Evolutionary conservation across 2,329 filamentous ascomycete genomes (phyloP).

Genomic region (Diaporthe ilicicola): DNA sequence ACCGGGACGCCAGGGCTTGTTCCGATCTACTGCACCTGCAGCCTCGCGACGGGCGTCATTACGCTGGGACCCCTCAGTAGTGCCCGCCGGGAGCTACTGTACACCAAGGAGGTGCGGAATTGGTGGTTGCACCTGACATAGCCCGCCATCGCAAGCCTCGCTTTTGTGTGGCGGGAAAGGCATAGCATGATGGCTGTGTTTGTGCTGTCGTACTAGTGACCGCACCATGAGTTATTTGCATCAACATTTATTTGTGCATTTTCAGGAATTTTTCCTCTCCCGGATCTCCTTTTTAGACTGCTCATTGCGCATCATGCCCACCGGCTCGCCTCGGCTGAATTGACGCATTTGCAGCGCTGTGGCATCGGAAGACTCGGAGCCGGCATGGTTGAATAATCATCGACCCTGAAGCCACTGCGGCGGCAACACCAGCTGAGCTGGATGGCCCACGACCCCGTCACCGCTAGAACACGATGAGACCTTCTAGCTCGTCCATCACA

Average conservation of each 20-base stretch:
- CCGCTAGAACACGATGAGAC: conserved; percentile 31
- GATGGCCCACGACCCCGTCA: conserved; percentile 20
- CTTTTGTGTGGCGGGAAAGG: conserved; percentile 14
- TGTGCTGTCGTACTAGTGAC: conserved; percentile 5
- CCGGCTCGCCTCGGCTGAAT: conserved; percentile 1
- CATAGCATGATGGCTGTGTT: conserved; percentile 18
- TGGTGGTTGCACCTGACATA: conserved; percentile 8
- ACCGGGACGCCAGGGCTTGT: conserved; percentile 5
- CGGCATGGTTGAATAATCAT: conserved; percentile 11
- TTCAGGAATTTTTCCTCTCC: background rate
- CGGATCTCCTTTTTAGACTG: background rate
- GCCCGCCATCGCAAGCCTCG: conserved; percentile 16
- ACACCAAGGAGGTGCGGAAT: background rate
- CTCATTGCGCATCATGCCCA: background rate
- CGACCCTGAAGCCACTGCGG: background rate
- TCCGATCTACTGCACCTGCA: conserved; percentile 3
- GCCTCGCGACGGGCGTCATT: conserved; percentile 13
- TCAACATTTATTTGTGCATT: background rate
- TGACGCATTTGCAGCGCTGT: background rate
- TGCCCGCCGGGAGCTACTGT: conserved; percentile 21
- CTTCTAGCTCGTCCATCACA: conserved; percentile 25
- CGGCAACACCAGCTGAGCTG: background rate
- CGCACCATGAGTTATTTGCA: background rate
- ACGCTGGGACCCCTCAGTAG: conserved; percentile 1
- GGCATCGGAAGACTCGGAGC: conserved; percentile 10